Conservation (phyloP, 2,329 filamentous ascomycete genomes). For the Rhytidhysteron rufulum region DNA sequence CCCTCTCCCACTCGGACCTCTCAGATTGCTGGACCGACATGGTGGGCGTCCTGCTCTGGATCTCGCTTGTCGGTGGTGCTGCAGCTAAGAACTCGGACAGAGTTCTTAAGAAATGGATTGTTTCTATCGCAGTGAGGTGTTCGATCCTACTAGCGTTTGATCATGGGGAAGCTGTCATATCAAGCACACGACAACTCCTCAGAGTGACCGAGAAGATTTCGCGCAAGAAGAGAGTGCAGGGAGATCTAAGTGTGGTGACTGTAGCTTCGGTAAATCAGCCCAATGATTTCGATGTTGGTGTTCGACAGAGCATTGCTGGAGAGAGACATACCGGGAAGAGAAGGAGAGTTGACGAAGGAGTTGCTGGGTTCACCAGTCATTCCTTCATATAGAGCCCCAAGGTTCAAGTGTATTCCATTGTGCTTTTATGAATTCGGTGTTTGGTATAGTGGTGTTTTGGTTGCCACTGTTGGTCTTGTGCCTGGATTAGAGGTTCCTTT, state of each 20-base stretch:
- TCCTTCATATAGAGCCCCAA: too few relatives aligned
- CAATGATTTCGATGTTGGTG: background rate
- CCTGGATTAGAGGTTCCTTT: too few relatives aligned
- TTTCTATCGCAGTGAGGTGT: conserved; percentile 26
- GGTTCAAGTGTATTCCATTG: too few relatives aligned
- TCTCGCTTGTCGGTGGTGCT: conserved; percentile 29
- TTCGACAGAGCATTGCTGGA: background rate
- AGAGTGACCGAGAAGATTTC: conserved; percentile 18
- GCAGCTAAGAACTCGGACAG: conserved; percentile 9
- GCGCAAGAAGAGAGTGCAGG: conserved; percentile 2
- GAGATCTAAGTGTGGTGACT: background rate
- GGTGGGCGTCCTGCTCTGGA: conserved; percentile 36
- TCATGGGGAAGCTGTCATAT: conserved; percentile 27
- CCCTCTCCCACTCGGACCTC: conserved; percentile 27
- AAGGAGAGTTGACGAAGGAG: conserved; percentile 7
- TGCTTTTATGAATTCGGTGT: too few relatives aligned
- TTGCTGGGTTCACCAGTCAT: conserved; percentile 5
- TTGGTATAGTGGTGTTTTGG: too few relatives aligned
- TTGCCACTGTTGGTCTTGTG: too few relatives aligned
- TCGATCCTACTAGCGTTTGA: conserved; percentile 34
- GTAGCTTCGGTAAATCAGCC: background rate
- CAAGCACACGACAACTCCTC: conserved; percentile 24
- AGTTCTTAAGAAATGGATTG: conserved; percentile 24
- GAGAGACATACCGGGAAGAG: conserved; percentile 9
- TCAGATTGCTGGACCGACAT: conserved; percentile 33